These are phyloP conservation scores for Chrysoporthe puriensis DNA, from an alignment of 2,329 filamentous ascomycete genomes.

Conservation along the genomic window DNA sequence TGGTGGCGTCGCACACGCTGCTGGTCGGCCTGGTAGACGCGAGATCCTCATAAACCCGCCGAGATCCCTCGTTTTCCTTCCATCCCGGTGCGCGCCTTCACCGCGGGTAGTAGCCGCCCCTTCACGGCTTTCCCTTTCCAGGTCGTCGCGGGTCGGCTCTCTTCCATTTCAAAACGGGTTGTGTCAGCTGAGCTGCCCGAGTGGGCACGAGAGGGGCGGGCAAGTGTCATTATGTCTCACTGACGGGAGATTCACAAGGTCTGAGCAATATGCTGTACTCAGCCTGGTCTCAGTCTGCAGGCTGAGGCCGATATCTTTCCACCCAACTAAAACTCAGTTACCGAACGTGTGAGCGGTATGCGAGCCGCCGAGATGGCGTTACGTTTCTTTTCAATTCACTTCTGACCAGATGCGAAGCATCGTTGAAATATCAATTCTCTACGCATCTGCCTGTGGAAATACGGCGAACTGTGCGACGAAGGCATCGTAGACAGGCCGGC, in stretches of 20 bases:
- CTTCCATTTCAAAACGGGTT: background rate
- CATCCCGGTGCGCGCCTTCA: background rate
- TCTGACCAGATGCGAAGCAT: too few species aligned
- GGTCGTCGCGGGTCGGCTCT: background rate
- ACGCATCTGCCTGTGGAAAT: too few species aligned
- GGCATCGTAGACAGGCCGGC: too few species aligned
- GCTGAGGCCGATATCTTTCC: too few species aligned
- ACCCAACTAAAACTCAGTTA: too few species aligned
- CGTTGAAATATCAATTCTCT: too few species aligned
- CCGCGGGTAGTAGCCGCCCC: background rate
- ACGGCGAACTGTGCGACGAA: too few species aligned
- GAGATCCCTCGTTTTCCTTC: background rate
- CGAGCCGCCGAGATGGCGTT: too few species aligned
- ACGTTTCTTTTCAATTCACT: too few species aligned
- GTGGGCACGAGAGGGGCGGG: background rate
- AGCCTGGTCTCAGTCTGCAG: background rate
- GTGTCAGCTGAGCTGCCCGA: conserved; percentile 1
- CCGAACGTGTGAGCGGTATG: too few species aligned
- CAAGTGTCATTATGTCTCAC: conserved; percentile 29
- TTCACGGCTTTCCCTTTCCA: background rate
- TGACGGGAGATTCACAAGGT: conserved; percentile 28
- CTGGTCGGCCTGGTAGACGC: background rate
- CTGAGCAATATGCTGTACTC: conserved; percentile 11
- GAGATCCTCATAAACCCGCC: background rate
- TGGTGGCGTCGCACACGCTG: background rate